phyloP scores from a whole-genome alignment of 1,284 basidiomycete species.

The Phellinidium pouzarii region DNA sequence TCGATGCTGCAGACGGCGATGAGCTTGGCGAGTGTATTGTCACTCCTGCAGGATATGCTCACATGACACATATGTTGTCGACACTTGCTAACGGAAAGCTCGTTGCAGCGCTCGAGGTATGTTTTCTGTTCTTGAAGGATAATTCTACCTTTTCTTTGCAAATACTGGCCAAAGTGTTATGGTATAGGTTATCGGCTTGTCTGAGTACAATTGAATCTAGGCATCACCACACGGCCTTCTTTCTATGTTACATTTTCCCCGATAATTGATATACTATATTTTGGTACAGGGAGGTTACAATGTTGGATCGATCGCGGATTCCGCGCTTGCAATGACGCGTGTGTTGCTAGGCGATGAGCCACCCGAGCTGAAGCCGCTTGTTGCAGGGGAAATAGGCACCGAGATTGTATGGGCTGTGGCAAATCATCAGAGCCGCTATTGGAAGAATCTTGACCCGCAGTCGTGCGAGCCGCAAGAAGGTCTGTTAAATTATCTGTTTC shows the following conservation, averaged over 20 bases:
- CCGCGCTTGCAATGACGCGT: conserved; percentile 80
- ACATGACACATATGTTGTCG: conserved; percentile 96
- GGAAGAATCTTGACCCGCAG: conserved; percentile 80
- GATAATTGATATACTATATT: too few relatives aligned
- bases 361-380: conserved; percentile 60
- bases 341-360: conserved; percentile 85
- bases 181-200: too few relatives aligned
- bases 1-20: conserved; percentile 94
- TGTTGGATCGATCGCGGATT: conserved; percentile 81
- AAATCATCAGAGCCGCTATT: conserved; percentile 81
- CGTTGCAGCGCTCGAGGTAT: conserved; percentile 90
- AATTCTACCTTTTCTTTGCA: too few relatives aligned
- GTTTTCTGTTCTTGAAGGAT: conserved; percentile 20
- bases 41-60: conserved; percentile 90
- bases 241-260: too few relatives aligned
- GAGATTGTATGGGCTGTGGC: conserved; percentile 87
- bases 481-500: conserved; percentile 25
- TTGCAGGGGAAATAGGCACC: conserved; percentile 72
- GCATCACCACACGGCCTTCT: neutral
- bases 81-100: conserved; percentile 88
- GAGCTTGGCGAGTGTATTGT: conserved; percentile 88
- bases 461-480: conserved; percentile 74
- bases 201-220: too few relatives aligned
- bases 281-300: conserved; percentile 88
- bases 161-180: too few relatives aligned